Percentiles rank a stretch among this genome's conserved stretches.
These are phyloP conservation scores for Aspergillus sp. DNA, from an alignment of 2,329 filamentous ascomycete genomes.

Conservation along the genomic window DNA sequence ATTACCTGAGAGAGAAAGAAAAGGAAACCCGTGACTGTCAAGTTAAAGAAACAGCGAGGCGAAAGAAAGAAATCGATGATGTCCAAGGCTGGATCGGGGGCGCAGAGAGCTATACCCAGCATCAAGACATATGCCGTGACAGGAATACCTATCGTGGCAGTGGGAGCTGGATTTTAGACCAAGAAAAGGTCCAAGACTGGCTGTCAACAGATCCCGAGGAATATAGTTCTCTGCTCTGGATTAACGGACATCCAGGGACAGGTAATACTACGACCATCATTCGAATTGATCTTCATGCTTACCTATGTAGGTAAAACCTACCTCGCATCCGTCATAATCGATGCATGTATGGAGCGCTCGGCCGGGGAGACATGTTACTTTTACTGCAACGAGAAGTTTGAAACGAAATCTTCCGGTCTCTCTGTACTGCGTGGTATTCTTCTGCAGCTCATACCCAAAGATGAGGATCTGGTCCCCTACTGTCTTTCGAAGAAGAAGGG, in stretches of 20 bases:
- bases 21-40: not conserved
- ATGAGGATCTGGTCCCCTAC: conserved; percentile 5
- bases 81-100: not conserved
- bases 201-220: not conserved
- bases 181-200: not conserved
- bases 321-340: not conserved
- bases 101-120: not conserved
- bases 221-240: not conserved
- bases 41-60: not conserved
- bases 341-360: not conserved
- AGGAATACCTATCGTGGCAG: not conserved
- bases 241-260: not conserved
- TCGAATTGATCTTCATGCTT: not conserved
- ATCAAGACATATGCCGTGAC: not conserved
- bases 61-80: not conserved
- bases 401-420: not conserved
- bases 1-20: not conserved
- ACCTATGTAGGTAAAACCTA: not conserved
- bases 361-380: not conserved
- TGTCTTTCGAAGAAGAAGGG: conserved; percentile 1
- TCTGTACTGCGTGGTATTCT: conserved; percentile 2
- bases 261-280: not conserved
- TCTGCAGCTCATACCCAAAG: not conserved
- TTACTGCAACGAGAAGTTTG: conserved; percentile 5
- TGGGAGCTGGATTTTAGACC: not conserved